Evolutionary conservation across 208 protist species (phyloP), one percentile per base, ranked within the genome.

Genomic region (Borovskyia barvae): DNA sequence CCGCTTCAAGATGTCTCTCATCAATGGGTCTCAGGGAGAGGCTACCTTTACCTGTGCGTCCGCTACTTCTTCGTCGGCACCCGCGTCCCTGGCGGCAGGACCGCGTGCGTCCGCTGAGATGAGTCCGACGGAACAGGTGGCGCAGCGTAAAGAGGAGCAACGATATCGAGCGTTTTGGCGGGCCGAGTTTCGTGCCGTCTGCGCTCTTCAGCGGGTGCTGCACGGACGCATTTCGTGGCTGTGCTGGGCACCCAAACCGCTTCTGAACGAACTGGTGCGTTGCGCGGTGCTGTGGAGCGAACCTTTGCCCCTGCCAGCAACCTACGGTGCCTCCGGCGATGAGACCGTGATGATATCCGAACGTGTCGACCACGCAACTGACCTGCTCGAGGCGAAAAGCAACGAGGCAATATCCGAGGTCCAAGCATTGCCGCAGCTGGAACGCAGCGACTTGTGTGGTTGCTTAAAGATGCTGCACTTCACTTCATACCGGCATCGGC

Each of bases 251-350:
- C 79, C 82, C 36, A 81, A 77, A 22, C 63, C 60, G 8, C 45
- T 93, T 26, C 36, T 88, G 28, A 85, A 82, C 46, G 82, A 68
- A 42, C 2, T 90, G 30, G 69, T 76, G 25, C 74, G 75, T 5
- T 43, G 54, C 22, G 53, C 67, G 1, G 14, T 86, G 6, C 52
- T 55, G 5, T 69, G 66, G 49, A 69, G 39, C n/a, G 71, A 58
- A 12, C 55, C 54, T 5, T n/a, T 49, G 15, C 37, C n/a, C n/a
- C n/a, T n/a, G n/a, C n/a, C n/a, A n/a, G n/a, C n/a, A n/a, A n/a
- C n/a, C n/a, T n/a, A n/a, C n/a, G n/a, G n/a, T n/a, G n/a, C n/a
- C n/a, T n/a, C n/a, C n/a, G n/a, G n/a, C n/a, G n/a, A n/a, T n/a
- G n/a, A n/a, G n/a, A n/a, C n/a, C n/a, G n/a, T n/a, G n/a, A n/a